Evolutionary conservation across 352 stramenopile genomes (phyloP).

Genomic region (Thalassiosira oceanica): DNA sequence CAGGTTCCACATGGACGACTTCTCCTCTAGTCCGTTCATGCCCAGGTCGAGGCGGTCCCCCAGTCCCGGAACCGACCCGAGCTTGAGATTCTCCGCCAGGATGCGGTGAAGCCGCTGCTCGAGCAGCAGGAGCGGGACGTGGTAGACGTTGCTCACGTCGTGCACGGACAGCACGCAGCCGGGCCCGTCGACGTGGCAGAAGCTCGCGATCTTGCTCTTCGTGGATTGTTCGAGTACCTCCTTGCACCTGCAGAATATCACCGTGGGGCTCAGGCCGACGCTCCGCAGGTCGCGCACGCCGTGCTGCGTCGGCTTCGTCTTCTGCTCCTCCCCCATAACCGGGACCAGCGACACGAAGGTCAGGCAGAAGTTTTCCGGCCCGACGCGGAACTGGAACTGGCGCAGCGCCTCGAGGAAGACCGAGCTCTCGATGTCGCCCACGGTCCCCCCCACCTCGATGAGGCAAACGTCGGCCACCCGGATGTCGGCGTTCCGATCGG

Average conservation of each 20-base stretch:
- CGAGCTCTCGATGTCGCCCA: slow-evolving; percentile 99
- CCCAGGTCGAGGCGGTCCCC: slow-evolving; percentile 87
- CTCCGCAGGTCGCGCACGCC: slow-evolving; percentile 96
- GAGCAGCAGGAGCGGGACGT: slow-evolving; percentile 95
- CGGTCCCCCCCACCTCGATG: slow-evolving; percentile 98
- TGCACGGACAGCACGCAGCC: slow-evolving; percentile 96
- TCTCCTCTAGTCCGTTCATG: slow-evolving; percentile 88
- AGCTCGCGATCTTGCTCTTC: slow-evolving; percentile 96
- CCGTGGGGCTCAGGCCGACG: slow-evolving; percentile 92
- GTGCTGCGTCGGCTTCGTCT: slow-evolving; percentile 99
- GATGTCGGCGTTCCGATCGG: slow-evolving; percentile 2
- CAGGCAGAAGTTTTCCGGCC: slow-evolving; percentile 97
- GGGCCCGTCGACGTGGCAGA: slow-evolving; percentile 93
- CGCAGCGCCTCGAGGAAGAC: slow-evolving; percentile 99
- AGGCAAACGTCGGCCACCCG: slow-evolving; percentile 93
- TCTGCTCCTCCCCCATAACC: slow-evolving; percentile 98
- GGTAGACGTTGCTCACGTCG: slow-evolving; percentile 99
- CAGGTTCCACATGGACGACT: slow-evolving; percentile 95
- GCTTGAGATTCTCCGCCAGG: slow-evolving; percentile 89
- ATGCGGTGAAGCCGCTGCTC: slow-evolving; percentile 95
- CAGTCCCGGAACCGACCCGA: slow-evolving; percentile 81
- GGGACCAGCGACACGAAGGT: slow-evolving; percentile 98
- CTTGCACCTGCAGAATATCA: slow-evolving; percentile 96
- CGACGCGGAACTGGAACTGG: slow-evolving; percentile 99
- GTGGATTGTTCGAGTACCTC: slow-evolving; percentile 90